These are phyloP conservation scores for Cordyceps farinosa DNA, from an alignment of 2,329 filamentous ascomycete species.

Conservation along the genomic window DNA sequence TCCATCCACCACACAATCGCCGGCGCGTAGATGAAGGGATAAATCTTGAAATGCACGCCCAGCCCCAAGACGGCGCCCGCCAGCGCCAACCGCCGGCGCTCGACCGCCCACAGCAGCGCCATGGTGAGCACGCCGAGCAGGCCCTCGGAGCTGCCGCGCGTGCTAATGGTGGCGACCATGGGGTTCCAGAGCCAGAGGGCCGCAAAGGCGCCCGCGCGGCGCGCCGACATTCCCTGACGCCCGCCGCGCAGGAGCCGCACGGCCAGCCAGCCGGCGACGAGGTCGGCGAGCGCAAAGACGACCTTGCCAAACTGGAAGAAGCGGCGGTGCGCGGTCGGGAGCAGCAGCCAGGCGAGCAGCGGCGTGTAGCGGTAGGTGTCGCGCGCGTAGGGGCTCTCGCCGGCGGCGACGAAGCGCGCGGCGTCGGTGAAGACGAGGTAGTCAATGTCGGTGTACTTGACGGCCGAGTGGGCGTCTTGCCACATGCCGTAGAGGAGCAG, in stretches of 20 bases:
- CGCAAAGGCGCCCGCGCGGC: constrained; percentile 68
- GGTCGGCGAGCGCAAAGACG: constrained; percentile 78
- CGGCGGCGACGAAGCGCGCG: constrained; percentile 67
- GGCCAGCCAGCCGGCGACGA: constrained; percentile 80
- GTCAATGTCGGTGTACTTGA: constrained; percentile 99
- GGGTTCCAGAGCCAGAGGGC: constrained; percentile 93
- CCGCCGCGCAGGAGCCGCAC: constrained; percentile 36
- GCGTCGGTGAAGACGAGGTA: constrained; percentile 98
- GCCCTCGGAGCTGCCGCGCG: constrained; percentile 89
- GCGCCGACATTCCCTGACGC: constrained; percentile 40
- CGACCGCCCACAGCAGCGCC: constrained; percentile 76
- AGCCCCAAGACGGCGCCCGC: constrained; percentile 76
- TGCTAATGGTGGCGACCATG: constrained; percentile 97
- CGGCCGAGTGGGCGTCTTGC: constrained; percentile 84
- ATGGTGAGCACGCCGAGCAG: constrained; percentile 81
- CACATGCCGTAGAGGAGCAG: constrained; percentile 86
- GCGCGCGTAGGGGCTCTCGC: constrained; percentile 74
- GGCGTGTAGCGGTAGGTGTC: constrained; percentile 98
- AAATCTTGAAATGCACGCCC: constrained; percentile 96
- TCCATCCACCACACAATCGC: constrained; percentile 81
- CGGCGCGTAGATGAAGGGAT: constrained; percentile 91
- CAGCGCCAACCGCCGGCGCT: constrained; percentile 57
- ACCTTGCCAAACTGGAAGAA: constrained; percentile 85
- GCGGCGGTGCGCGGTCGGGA: constrained; percentile 49
- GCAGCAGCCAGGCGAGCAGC: constrained; percentile 82